These are phyloP conservation scores for Phytopythium vexans DNA, from an alignment of 352 stramenopile species.

Conservation along the genomic window DNA sequence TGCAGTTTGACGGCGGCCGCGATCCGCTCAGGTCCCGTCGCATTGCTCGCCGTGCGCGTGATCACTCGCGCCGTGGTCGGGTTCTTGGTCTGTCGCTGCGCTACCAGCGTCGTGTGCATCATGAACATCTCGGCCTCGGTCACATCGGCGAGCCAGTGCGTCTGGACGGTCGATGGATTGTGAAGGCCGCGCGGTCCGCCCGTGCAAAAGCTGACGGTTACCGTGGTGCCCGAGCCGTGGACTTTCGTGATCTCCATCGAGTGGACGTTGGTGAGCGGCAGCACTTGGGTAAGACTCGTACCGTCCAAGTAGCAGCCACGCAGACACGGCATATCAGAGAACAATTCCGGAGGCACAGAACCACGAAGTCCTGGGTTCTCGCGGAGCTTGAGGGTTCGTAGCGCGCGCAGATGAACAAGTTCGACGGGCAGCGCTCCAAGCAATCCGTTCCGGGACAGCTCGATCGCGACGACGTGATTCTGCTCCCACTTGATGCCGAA, in stretches of 20 bases:
- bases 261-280: constrained; percentile 45
- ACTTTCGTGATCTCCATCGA: constrained; percentile 64
- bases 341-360: constrained; percentile 13
- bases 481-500: constrained; percentile 50
- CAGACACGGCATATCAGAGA: constrained; percentile 13
- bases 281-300: constrained; percentile 35
- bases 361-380: constrained; percentile 47
- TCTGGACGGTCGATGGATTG: neutral
- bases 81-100: constrained; percentile 22
- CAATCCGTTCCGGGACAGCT: constrained; percentile 51
- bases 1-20: constrained; percentile 61
- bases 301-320: constrained; percentile 68
- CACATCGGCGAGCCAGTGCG: constrained; percentile 48
- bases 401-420: constrained; percentile 35
- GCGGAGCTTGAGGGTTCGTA: constrained; percentile 55
- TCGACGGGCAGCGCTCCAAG: constrained; percentile 35
- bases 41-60: constrained; percentile 47
- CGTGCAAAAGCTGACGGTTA: constrained; percentile 48
- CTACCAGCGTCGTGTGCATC: constrained; percentile 45
- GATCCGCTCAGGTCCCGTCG: constrained; percentile 57
- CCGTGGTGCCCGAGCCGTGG: constrained; percentile 14
- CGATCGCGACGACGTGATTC: constrained; percentile 59
- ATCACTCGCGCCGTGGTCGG: constrained; percentile 14
- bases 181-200: neutral
- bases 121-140: constrained; percentile 53